Percentiles rank a stretch among this genome's conserved stretches.
Conservation (phyloP, 2,329 filamentous ascomycete genomes). For the Xylariaceae sp. region DNA sequence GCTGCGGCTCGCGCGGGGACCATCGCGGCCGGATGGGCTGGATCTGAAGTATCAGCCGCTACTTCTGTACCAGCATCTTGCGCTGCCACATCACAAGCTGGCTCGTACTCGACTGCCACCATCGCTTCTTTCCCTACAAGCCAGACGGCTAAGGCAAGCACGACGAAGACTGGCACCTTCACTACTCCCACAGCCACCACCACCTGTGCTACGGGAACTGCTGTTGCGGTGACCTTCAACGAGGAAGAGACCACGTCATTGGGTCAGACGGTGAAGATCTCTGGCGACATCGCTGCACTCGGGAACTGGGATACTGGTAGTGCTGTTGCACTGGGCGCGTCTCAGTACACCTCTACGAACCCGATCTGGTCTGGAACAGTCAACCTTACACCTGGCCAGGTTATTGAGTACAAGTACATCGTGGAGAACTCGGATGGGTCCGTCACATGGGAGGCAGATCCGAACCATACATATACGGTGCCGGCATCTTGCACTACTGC, state of each 20-base stretch:
- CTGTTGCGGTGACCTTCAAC: conserved; percentile 60
- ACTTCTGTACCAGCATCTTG: conserved; percentile 49
- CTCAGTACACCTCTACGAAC: conserved; percentile 54
- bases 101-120: conserved; percentile 50
- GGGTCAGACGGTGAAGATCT: conserved; percentile 63
- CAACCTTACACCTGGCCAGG: conserved; percentile 50
- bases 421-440: conserved; percentile 51
- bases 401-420: conserved; percentile 67
- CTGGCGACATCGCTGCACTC: conserved; percentile 55
- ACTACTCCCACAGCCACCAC: conserved; percentile 23
- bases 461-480: conserved; percentile 43
- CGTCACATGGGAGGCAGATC: conserved; percentile 62
- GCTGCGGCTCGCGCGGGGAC: conserved; percentile 51
- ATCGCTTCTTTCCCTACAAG: conserved; percentile 46
- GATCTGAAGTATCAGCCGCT: conserved; percentile 34
- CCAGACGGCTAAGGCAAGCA: conserved; percentile 41
- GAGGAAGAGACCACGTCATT: conserved; percentile 52
- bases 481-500: conserved; percentile 29
- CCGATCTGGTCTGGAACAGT: conserved; percentile 60
- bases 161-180: conserved; percentile 19
- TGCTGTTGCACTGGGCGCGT: conserved; percentile 55
- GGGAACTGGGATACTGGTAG: conserved; percentile 57
- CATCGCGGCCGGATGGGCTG: conserved; percentile 55
- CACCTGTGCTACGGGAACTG: conserved; percentile 37
- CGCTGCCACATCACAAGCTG: conserved; percentile 41